A percentile compares a stretch with the other conserved stretches of the same genome.
phyloP scores from a whole-genome alignment of 441 rosid species.

The Pelargonium fulgidum region DNA sequence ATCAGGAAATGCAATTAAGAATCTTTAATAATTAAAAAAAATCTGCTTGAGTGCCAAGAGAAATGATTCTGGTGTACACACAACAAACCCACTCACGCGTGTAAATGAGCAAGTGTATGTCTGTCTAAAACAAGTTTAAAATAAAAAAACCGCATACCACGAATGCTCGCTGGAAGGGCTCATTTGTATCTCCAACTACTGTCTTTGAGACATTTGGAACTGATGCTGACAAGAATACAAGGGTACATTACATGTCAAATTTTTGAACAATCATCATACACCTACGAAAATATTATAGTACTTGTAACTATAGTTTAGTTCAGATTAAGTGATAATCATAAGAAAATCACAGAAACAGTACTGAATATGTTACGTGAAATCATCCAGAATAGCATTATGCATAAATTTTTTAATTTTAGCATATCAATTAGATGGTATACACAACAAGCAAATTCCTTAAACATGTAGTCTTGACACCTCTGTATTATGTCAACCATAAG shows the following conservation, averaged over 20 bases:
- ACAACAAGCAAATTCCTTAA: not conserved
- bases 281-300: not conserved
- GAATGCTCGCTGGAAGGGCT: conserved; percentile 42
- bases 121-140: not conserved
- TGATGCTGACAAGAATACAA: conserved; percentile 33
- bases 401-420: not conserved
- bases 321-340: not conserved
- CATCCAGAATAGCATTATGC: conserved; percentile 2
- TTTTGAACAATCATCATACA: conserved; percentile 3
- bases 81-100: not conserved
- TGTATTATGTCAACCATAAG: no score
- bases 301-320: not conserved
- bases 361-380: not conserved
- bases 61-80: not conserved
- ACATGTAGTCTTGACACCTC: no score
- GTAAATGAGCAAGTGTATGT: not conserved
- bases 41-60: not conserved
- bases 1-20: conserved; percentile 12
- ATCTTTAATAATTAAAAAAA: not conserved
- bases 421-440: conserved; percentile 1
- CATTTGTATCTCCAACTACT: conserved; percentile 40
- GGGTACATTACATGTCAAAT: conserved; percentile 6
- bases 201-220: conserved; percentile 28
- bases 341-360: no score
- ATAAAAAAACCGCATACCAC: conserved; percentile 31